These are phyloP conservation scores for Hortiboletus rubellus DNA, from an alignment of 1,284 basidiomycete genomes.

Conservation along the genomic window DNA sequence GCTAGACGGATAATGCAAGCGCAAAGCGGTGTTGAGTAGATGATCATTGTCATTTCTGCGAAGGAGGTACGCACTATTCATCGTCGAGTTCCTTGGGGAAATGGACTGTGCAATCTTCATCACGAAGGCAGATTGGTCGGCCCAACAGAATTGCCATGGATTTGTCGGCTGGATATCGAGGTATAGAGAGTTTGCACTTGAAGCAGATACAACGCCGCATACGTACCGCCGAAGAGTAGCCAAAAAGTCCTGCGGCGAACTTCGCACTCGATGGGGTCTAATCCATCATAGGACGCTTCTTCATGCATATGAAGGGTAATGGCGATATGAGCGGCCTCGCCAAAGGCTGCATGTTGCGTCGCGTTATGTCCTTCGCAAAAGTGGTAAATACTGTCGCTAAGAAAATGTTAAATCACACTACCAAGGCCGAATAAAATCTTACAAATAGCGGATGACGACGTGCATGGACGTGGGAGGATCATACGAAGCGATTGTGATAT, in stretches of 20 bases:
- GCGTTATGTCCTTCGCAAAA: constrained; percentile 86
- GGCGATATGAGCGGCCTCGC: constrained; percentile 79
- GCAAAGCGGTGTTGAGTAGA: constrained; percentile 32
- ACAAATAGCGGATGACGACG: constrained; percentile 83
- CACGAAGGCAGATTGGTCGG: constrained; percentile 76
- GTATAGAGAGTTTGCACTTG: neutral
- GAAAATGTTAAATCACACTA: constrained; percentile 12
- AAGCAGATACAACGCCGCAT: constrained; percentile 3
- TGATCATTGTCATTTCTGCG: constrained; percentile 36
- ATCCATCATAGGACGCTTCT: constrained; percentile 74
- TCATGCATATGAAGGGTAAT: constrained; percentile 82
- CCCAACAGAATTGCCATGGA: constrained; percentile 84
- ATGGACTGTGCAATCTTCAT: constrained; percentile 84
- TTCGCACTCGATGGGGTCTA: constrained; percentile 84
- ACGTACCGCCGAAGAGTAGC: constrained; percentile 78
- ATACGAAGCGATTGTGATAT: constrained; percentile 75
- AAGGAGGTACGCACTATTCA: constrained; percentile 65
- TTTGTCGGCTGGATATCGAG: constrained; percentile 64
- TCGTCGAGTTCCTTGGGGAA: constrained; percentile 84
- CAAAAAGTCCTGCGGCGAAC: constrained; percentile 80
- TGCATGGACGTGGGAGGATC: constrained; percentile 81
- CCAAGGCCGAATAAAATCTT: constrained; percentile 34
- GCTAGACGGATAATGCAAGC: constrained; percentile 40
- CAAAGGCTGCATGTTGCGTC: constrained; percentile 82
- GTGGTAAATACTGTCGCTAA: constrained; percentile 77